Percentiles rank a stretch among this genome's conserved stretches.
These are phyloP conservation scores for Zychaea mexicana DNA, from an alignment of 371 early-diverging fungal genomes.

Conservation along the genomic window DNA sequence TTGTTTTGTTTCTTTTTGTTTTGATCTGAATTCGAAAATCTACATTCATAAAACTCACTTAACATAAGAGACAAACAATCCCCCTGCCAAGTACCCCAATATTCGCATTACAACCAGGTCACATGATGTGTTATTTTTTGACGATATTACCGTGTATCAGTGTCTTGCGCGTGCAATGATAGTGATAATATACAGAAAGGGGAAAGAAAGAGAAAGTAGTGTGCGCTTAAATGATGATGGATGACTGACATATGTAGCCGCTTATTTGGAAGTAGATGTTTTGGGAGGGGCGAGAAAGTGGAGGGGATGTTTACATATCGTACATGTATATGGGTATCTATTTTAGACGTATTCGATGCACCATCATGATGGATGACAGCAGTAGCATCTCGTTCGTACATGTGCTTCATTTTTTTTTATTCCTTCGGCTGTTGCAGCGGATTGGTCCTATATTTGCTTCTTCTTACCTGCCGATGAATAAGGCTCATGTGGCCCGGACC, in stretches of 20 bases:
- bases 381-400: neutral
- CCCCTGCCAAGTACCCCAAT: neutral
- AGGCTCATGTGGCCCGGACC: slow-evolving; percentile 8
- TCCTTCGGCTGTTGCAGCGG: slow-evolving; percentile 2
- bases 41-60: too few species aligned
- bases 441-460: neutral
- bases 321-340: too few species aligned
- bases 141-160: neutral
- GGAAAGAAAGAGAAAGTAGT: neutral
- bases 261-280: too few species aligned
- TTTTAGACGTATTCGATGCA: neutral
- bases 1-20: too few species aligned
- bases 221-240: neutral
- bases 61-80: too few species aligned
- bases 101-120: neutral
- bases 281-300: neutral
- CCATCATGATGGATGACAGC: neutral
- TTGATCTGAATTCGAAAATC: too few species aligned
- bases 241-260: too few species aligned
- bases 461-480: neutral
- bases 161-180: too few species aligned
- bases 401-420: neutral
- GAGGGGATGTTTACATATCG: too few species aligned
- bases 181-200: too few species aligned
- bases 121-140: neutral